Evolutionary conservation across 2,329 filamentous ascomycete species (phyloP), one percentile per base, ranked within the genome.

Genomic region (Beauveria rudraprayagi): DNA sequence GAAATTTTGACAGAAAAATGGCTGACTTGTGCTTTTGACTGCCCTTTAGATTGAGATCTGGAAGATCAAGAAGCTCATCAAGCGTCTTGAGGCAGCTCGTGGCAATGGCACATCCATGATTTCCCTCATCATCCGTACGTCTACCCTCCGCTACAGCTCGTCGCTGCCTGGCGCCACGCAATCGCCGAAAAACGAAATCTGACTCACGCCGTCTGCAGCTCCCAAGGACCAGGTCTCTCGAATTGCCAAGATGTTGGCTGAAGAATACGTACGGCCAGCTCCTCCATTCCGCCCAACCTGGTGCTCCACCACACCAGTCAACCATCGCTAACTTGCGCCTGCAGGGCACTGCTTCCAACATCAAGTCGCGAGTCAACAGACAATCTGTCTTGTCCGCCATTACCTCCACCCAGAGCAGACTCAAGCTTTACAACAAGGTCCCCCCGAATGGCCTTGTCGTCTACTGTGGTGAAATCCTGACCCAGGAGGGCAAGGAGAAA

Each of bases 1-100:
- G 24, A 41, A 54, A 47, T 6, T 41, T 5, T 3, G 28, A 47
- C 10, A 14, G 34, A 37, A 28, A 47, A 40, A 44, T 51, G 34
- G 53, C 60, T 61, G 41, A 61, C 47, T 26, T 16, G 46, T 56
- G 50, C 24, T 44, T 56, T 56, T 40, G 11, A 5, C n/a, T 28
- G 37, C 53, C 8, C 7, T 51, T 67, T 67, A 86, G 83, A 88
- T 88, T 71, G 85, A 88, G 78, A 88, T 88, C 80, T 92, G 89
- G 90, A 97, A 99, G 88, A 92, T 99, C 74, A 99, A 99, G 85
- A 99, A 99, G 83, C 83, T 99, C 73, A 96, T 99, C 80, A 99
- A 97, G 81, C 90, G 94, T 71, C 91, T 99, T 70, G 94, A 97
- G 78, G 90, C 91, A 65, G 95, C 95, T 69, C 86, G 95, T 75